Conservation (phyloP, 306 rosid species). For the Lathyrus oleraceus region DNA sequence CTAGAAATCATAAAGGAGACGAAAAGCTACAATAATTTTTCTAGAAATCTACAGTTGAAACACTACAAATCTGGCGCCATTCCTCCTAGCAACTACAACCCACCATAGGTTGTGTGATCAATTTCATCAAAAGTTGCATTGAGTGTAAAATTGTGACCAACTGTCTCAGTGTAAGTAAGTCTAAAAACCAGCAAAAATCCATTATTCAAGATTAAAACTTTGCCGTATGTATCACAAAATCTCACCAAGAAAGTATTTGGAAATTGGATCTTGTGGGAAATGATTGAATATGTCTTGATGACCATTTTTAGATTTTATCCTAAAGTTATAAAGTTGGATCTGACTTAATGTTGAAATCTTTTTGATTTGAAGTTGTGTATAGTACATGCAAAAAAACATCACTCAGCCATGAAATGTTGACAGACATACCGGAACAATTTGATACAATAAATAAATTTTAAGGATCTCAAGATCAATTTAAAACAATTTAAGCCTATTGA, state of each 20-base stretch:
- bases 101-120: constrained; percentile 60
- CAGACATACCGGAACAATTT: too few species aligned
- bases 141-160: constrained; percentile 77
- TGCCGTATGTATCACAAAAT: not conserved
- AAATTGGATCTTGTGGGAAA: constrained; percentile 11
- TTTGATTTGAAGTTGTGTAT: not conserved
- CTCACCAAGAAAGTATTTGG: not conserved
- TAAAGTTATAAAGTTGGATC: not conserved
- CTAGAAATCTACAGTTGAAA: not conserved
- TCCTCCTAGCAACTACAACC: constrained; percentile 74
- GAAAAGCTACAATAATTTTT: not conserved
- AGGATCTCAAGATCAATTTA: too few species aligned
- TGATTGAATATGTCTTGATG: not conserved
- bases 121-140: constrained; percentile 79
- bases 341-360: not conserved
- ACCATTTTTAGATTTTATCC: not conserved
- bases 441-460: too few species aligned
- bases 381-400: not conserved
- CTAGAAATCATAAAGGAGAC: not conserved
- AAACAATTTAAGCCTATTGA: too few species aligned
- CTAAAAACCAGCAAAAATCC: constrained; percentile 42
- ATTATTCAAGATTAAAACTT: constrained; percentile 12
- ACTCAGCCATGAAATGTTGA: not conserved
- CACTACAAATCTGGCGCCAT: constrained; percentile 62
- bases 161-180: constrained; percentile 57